Base-by-base conservation (phyloP, 768 basidiomycete genomes). In the Pleurotus citrinopileatus region DNA sequence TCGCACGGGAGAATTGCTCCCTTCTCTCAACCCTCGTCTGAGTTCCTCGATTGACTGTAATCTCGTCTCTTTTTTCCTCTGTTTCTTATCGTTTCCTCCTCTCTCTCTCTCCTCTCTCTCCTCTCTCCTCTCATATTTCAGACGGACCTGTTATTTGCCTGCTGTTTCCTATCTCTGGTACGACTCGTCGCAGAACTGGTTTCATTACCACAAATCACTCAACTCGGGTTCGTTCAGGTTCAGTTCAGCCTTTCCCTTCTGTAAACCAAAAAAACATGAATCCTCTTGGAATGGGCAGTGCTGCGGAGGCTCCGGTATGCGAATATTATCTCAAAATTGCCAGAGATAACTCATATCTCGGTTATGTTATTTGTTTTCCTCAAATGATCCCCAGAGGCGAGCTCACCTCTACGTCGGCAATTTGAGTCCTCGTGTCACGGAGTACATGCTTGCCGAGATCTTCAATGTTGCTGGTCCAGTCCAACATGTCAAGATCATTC, bases 361-460 rank as follows among this genome's bases (percentile, higher is more conserved):
- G 51, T 57, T 53, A 62, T 63, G 55, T 63, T 52, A 46, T 55
- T 50, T 57, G 52, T 61, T 55, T 56, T 48, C 52, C 55, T 57
- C 60, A 22, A 40, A 65, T 40, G n/a, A n/a, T 56, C 40, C 53
- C 58, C 57, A 91, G 89, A 82, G 90, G 71, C 83, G 94, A 62
- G 95, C 97, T 61, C 97, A 99, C 78, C 87, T 99, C 63, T 99
- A 99, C 70, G 92, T 99, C 71, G 97, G 97, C 58, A 98, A 98
- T 73, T 79, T 99, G 69, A 94, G 91, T 66, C 94, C 96, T 59
- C 84, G 97, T 42, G 97, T 99, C 50, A 98, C 95, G 52, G 97
- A 98, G 77, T 96, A 94, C 76, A 98, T 98, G 91, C 87, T 98
- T 67, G 94, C 92, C 40, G 96, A 98, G 72, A 95, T 94, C 58